These are phyloP conservation scores for Salix purpurea DNA, from an alignment of 345 rosid species.

Conservation along the genomic window DNA sequence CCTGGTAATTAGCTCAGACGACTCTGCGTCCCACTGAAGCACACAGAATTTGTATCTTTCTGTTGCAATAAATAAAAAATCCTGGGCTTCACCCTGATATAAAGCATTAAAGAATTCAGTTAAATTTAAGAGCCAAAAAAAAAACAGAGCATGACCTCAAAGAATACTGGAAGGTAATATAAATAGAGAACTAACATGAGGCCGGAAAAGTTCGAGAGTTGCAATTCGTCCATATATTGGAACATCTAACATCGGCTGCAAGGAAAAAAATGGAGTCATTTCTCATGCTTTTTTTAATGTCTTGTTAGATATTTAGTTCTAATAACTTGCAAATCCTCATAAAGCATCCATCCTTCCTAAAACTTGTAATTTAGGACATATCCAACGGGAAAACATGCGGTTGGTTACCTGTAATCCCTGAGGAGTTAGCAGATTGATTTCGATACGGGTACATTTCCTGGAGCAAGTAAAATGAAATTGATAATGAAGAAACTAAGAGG, in stretches of 20 bases:
- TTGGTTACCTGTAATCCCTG: constrained; percentile 76
- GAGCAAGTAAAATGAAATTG: background rate
- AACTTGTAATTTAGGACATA: background rate
- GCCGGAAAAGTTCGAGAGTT: constrained; percentile 82
- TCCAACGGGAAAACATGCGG: background rate
- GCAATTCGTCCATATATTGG: constrained; percentile 96
- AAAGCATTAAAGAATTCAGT: constrained; percentile 9
- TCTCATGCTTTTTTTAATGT: background rate
- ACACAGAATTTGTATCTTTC: constrained; percentile 91
- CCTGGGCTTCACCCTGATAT: constrained; percentile 83
- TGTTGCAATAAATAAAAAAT: constrained; percentile 78
- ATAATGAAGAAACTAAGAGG: background rate
- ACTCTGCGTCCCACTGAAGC: constrained; percentile 83
- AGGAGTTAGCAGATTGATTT: constrained; percentile 73
- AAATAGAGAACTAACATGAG: constrained; percentile 61
- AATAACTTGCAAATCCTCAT: background rate
- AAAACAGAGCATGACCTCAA: background rate
- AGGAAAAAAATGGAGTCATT: constrained; percentile 3
- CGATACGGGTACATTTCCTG: constrained; percentile 94
- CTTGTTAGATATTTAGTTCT: background rate
- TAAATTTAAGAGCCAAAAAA: background rate
- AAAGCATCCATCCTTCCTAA: background rate
- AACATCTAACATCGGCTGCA: constrained; percentile 86
- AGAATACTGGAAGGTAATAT: background rate
- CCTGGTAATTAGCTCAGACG: constrained; percentile 89